Evolutionary conservation across 1,139 yeast genomes (phyloP).

Genomic region (Waltiozyma sp.): DNA sequence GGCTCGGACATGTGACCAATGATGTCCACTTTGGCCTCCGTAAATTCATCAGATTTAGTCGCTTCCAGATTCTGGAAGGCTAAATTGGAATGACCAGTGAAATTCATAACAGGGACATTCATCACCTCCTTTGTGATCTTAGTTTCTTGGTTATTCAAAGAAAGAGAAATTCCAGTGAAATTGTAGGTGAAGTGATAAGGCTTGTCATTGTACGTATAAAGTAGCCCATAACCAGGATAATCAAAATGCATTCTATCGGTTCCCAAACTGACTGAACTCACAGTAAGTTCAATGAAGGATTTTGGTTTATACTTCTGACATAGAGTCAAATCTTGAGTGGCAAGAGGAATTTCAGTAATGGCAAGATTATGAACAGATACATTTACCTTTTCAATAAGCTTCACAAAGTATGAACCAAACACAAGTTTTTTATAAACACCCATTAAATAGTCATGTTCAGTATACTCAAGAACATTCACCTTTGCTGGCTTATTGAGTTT

Average conservation of each 20-base stretch:
- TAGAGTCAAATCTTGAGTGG: slow-evolving; percentile 7
- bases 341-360: slow-evolving; percentile 14
- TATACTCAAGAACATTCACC: slow-evolving; percentile 1
- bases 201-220: slow-evolving; percentile 38
- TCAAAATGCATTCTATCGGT: slow-evolving; percentile 20
- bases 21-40: slow-evolving; percentile 37
- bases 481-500: background rate
- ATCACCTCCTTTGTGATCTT: slow-evolving; percentile 10
- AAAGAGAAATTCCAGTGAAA: slow-evolving; percentile 13
- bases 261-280: slow-evolving; percentile 19
- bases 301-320: slow-evolving; percentile 14
- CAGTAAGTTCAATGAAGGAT: slow-evolving; percentile 11
- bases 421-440: slow-evolving; percentile 7
- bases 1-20: slow-evolving; percentile 40
- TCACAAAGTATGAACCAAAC: slow-evolving; percentile 6
- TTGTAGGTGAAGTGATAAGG: slow-evolving; percentile 39
- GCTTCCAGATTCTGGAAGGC: slow-evolving; percentile 30
- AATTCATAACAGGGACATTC: slow-evolving; percentile 21
- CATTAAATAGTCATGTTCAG: slow-evolving; percentile 9
- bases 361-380: slow-evolving; percentile 11
- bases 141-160: slow-evolving; percentile 8
- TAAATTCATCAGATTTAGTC: slow-evolving; percentile 26
- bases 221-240: slow-evolving; percentile 49
- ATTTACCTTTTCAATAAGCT: slow-evolving; percentile 10
- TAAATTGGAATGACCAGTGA: slow-evolving; percentile 45